Evolutionary conservation across 2,329 filamentous ascomycete genomes (phyloP).

Genomic region (Phoma sp.): DNA sequence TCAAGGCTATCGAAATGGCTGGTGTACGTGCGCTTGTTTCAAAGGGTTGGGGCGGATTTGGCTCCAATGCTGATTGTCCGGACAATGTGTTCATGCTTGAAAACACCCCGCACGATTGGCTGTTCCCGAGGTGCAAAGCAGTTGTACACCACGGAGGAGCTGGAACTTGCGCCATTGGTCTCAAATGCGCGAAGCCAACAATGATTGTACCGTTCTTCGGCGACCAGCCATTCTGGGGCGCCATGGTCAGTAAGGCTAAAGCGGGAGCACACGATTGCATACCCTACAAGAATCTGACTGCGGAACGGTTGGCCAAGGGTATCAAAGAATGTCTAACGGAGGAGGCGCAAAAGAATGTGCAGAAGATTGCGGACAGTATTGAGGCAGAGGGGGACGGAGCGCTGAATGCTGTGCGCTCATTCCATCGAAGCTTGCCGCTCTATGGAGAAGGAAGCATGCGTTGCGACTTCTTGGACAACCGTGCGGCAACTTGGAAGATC

Average conservation of each 20-base stretch:
- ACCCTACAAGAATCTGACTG: constrained; percentile 70
- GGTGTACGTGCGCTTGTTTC: constrained; percentile 75
- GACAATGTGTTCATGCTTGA: constrained; percentile 75
- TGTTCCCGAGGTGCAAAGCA: constrained; percentile 70
- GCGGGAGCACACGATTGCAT: constrained; percentile 69
- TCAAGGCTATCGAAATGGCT: constrained; percentile 68
- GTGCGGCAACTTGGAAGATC: constrained; percentile 70
- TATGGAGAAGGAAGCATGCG: constrained; percentile 58
- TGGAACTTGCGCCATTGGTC: constrained; percentile 75
- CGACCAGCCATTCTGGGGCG: constrained; percentile 80
- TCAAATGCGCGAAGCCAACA: constrained; percentile 74
- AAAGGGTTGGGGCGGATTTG: constrained; percentile 77
- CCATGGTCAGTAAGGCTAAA: constrained; percentile 68
- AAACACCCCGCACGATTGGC: constrained; percentile 78
- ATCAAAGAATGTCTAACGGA: constrained; percentile 71
- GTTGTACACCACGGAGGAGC: constrained; percentile 81
- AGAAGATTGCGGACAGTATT: constrained; percentile 67
- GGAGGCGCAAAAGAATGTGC: constrained; percentile 64
- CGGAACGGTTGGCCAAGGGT: constrained; percentile 70
- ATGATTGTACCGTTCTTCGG: constrained; percentile 83
- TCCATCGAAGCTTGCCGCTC: constrained; percentile 67
- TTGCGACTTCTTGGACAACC: constrained; percentile 69
- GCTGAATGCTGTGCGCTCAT: constrained; percentile 70
- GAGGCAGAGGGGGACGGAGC: constrained; percentile 70
- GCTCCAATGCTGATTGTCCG: constrained; percentile 56